Base-by-base conservation (phyloP, 2,329 filamentous ascomycete species). In the Dactylonectria estremocensis region DNA sequence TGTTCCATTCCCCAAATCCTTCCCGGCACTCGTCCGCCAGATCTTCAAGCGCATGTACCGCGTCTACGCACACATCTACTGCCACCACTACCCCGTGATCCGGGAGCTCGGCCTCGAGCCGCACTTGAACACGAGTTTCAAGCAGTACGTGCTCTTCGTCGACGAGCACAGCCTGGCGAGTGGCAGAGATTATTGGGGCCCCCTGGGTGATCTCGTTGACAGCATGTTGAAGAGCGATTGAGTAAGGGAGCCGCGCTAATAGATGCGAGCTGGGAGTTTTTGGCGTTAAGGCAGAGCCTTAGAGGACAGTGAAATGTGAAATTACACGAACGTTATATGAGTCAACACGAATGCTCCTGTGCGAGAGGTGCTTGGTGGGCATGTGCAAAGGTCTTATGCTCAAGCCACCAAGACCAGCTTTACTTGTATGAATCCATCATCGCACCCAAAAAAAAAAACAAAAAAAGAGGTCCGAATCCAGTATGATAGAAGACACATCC, bases 11-110 rank as follows among this genome's bases (percentile, higher is more conserved):
- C 95, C 96, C 61, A 96, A 97, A 80, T 92, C 92, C 20, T 99
- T 99, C 84, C 92, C 94, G 8, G 87, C 91, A 63, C 91, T 97
- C 64, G 91, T 98, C 70, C 93, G 94, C 74, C 95, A 98, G 83
- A 95, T 99, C 80, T 98, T 98, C 90, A 99, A 99, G 88, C 93
- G 96, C 79, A 92, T 99, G 85, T 99, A 98, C 84, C 93, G 96
- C 74, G 95, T 99, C 69, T 99, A 99, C 81, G 96, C 96, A 49
- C 96, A 99, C 84, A 97, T 99, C 76, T 99, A 99, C 89, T 99
- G 97, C 86, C 96, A 99, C 83, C 96, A 99, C 85, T 99, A 99
- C 83, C 95, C 95, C 40, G 95, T 99, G 73, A 92, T 99, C 74
- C 93, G 97, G 66, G 95, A 98, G 80, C 89, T 99, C 45, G 96